Conservation (phyloP, 768 basidiomycete species). For the Coprinellus aureogranulatus region DNA sequence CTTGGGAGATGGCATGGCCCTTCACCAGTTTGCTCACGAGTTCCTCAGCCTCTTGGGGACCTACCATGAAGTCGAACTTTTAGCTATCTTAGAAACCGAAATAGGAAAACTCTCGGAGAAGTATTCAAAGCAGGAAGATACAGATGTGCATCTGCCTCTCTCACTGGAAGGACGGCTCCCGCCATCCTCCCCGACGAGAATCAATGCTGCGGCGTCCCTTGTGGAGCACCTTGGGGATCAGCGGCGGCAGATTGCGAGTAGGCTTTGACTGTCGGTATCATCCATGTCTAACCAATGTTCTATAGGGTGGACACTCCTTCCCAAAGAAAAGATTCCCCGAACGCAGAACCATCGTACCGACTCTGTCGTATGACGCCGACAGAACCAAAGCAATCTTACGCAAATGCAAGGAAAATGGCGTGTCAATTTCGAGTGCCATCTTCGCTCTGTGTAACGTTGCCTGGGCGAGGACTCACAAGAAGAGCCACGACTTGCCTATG, state of each 20-base stretch:
- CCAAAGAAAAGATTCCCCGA: constrained; percentile 43
- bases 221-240: constrained; percentile 59
- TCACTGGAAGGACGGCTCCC: constrained; percentile 54
- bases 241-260: constrained; percentile 52
- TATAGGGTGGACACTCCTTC: constrained; percentile 75
- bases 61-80: constrained; percentile 25
- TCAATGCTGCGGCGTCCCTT: constrained; percentile 45
- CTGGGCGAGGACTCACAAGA: constrained; percentile 54
- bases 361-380: constrained; percentile 52
- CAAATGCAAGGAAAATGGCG: constrained; percentile 67
- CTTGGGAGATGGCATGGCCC: constrained; percentile 83
- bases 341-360: constrained; percentile 69
- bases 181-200: constrained; percentile 26
- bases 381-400: constrained; percentile 63
- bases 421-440: constrained; percentile 72
- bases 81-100: constrained; percentile 15
- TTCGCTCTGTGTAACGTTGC: constrained; percentile 77
- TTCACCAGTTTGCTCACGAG: constrained; percentile 80
- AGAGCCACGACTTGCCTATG: constrained; percentile 51
- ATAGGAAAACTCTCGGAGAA: not conserved
- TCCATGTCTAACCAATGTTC: not conserved
- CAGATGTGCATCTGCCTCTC: constrained; percentile 21
- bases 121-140: not conserved
- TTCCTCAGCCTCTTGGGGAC: constrained; percentile 60
- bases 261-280: not conserved